These are phyloP conservation scores for Alternaria brassicae DNA, from an alignment of 2,329 filamentous ascomycete genomes.

Conservation along the genomic window DNA sequence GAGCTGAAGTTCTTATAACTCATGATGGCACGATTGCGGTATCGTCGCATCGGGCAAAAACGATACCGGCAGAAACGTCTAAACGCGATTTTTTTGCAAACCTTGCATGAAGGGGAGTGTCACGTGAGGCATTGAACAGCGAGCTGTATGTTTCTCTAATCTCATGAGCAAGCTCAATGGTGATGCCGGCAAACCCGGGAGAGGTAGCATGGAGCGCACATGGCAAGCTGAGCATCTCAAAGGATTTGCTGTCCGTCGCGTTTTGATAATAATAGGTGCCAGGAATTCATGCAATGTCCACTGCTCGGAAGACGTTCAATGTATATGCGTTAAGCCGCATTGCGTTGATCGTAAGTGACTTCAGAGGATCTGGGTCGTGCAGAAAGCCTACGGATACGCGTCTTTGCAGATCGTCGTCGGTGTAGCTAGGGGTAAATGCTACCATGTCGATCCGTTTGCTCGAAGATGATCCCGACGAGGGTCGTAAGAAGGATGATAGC, in stretches of 20 bases:
- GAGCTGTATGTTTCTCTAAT: constrained; percentile 29
- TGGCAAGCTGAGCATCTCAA: constrained; percentile 25
- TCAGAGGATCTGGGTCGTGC: background rate
- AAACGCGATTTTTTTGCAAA: background rate
- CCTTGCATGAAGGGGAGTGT: background rate
- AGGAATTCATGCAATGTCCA: constrained; percentile 30
- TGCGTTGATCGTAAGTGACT: background rate
- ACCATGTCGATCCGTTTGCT: accelerated
- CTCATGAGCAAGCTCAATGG: constrained; percentile 21
- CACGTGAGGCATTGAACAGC: constrained; percentile 24
- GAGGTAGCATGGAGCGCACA: constrained; percentile 23
- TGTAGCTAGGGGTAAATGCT: background rate
- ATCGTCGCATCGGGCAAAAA: constrained; percentile 27
- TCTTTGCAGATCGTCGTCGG: background rate
- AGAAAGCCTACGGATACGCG: background rate
- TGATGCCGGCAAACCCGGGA: background rate
- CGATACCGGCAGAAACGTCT: constrained; percentile 25
- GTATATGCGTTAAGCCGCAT: constrained; percentile 27
- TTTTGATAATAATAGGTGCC: constrained; percentile 27
- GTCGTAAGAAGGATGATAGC: background rate
- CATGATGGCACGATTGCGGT: constrained; percentile 8
- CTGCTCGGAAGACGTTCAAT: constrained; percentile 22
- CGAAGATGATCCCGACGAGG: background rate
- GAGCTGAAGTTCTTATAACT: constrained; percentile 8
- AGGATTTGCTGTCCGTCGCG: constrained; percentile 17